A percentile compares a stretch with the other conserved stretches of the same genome.
Conservation (phyloP, 1,284 basidiomycete genomes). For the Cryptococcus hybrid region DNA sequence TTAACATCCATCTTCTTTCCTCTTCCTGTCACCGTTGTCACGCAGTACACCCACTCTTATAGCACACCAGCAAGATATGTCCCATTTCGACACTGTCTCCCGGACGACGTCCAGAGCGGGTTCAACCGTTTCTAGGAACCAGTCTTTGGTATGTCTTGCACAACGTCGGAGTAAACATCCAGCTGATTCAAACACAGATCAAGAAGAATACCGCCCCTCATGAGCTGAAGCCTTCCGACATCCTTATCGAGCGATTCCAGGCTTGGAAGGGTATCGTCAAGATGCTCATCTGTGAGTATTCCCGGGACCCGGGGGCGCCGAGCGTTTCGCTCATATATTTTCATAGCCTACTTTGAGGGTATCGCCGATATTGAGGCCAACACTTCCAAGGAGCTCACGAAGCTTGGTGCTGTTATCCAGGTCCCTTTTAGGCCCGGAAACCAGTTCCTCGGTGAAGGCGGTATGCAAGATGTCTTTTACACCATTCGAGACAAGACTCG, state of each 20-base stretch:
- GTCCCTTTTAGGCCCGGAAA: slow-evolving; percentile 95
- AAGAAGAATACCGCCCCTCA: slow-evolving; percentile 85
- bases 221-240: slow-evolving; percentile 90
- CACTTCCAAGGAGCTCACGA: slow-evolving; percentile 89
- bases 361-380: slow-evolving; percentile 95
- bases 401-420: slow-evolving; percentile 95
- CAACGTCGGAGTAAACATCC: background rate
- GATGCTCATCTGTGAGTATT: slow-evolving; percentile 68
- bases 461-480: slow-evolving; percentile 92
- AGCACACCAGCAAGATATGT: slow-evolving; percentile 29
- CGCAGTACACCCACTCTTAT: background rate
- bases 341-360: slow-evolving; percentile 61
- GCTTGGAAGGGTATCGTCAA: slow-evolving; percentile 78
- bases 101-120: slow-evolving; percentile 62
- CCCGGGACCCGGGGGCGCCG: background rate
- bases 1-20: background rate
- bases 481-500: slow-evolving; percentile 92
- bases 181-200: slow-evolving; percentile 53
- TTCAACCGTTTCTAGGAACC: slow-evolving; percentile 69
- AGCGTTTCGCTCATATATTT: slow-evolving; percentile 4
- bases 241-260: slow-evolving; percentile 85
- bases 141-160: slow-evolving; percentile 59
- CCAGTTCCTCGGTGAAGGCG: slow-evolving; percentile 91
- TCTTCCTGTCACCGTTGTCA: background rate
- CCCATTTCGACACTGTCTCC: slow-evolving; percentile 50